Evolutionary conservation across 345 rosid species (phyloP).

Genomic region (Eucalyptus virginea): DNA sequence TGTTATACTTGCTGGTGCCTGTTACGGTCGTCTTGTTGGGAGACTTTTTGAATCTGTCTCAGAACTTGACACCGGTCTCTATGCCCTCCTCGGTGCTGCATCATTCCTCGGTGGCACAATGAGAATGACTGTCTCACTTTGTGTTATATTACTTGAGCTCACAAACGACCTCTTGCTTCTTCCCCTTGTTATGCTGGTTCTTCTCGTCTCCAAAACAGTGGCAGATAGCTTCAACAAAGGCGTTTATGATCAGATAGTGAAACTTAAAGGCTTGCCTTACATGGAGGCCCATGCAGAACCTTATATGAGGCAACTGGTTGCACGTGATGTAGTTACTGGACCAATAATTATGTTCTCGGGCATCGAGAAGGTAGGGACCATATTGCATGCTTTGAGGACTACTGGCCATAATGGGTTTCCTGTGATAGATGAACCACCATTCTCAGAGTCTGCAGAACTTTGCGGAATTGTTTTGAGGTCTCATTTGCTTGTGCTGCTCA

Average conservation of each 20-base stretch:
- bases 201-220: slow-evolving; percentile 54
- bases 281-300: slow-evolving; percentile 68
- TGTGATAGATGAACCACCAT: slow-evolving; percentile 59
- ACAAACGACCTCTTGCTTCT: slow-evolving; percentile 52
- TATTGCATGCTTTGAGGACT: slow-evolving; percentile 26
- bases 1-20: slow-evolving; percentile 62
- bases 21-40: slow-evolving; percentile 60
- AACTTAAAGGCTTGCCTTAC: slow-evolving; percentile 53
- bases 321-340: slow-evolving; percentile 47
- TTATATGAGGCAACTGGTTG: slow-evolving; percentile 51
- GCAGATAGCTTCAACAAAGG: slow-evolving; percentile 60
- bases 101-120: slow-evolving; percentile 71
- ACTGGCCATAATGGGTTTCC: slow-evolving; percentile 65
- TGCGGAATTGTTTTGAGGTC: slow-evolving; percentile 55
- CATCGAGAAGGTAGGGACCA: slow-evolving; percentile 44
- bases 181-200: slow-evolving; percentile 71
- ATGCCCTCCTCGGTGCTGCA: slow-evolving; percentile 66
- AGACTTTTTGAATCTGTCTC: slow-evolving; percentile 31
- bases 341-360: slow-evolving; percentile 46
- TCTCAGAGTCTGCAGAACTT: slow-evolving; percentile 36
- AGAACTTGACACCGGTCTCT: slow-evolving; percentile 47
- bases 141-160: slow-evolving; percentile 64
- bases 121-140: slow-evolving; percentile 75
- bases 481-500: slow-evolving; percentile 55
- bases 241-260: slow-evolving; percentile 54